Percentiles rank a stretch among this genome's conserved stretches.
Conservation (phyloP, 306 rosid genomes). For the Morella rubra region DNA sequence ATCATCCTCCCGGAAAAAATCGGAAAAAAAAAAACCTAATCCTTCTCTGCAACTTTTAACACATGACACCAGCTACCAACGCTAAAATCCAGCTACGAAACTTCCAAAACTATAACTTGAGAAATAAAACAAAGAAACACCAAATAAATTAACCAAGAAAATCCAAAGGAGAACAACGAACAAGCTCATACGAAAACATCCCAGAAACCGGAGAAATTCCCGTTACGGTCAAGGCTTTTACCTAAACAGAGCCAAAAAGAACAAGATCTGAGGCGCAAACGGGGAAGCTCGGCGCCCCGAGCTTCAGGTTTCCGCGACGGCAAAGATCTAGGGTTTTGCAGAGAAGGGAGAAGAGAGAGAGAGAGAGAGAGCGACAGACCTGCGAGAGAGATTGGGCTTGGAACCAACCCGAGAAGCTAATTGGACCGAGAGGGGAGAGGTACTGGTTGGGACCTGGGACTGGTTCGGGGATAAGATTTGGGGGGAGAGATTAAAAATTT, state of each 20-base stretch:
- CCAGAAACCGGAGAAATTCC: not conserved
- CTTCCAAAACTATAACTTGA: not conserved
- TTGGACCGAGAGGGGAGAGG: constrained; percentile 61
- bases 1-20: not conserved
- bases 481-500: constrained; percentile 22
- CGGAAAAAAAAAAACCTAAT: not conserved
- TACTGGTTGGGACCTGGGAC: constrained; percentile 29
- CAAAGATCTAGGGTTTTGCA: constrained; percentile 78
- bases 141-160: not conserved
- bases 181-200: not conserved
- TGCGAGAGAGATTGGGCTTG: constrained; percentile 76
- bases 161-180: not conserved
- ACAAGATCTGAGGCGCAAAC: constrained; percentile 14
- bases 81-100: not conserved
- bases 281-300: constrained; percentile 41
- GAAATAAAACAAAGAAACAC: not conserved
- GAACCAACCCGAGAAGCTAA: constrained; percentile 70
- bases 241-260: constrained; percentile 19
- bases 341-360: constrained; percentile 31
- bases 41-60: not conserved
- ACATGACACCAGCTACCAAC: not conserved
- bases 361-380: not conserved
- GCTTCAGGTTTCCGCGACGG: constrained; percentile 36
- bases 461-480: constrained; percentile 44
- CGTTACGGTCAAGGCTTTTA: constrained; percentile 26